These are phyloP conservation scores for Exserohilum turcica DNA, from an alignment of 2,329 filamentous ascomycete species.

Conservation along the genomic window DNA sequence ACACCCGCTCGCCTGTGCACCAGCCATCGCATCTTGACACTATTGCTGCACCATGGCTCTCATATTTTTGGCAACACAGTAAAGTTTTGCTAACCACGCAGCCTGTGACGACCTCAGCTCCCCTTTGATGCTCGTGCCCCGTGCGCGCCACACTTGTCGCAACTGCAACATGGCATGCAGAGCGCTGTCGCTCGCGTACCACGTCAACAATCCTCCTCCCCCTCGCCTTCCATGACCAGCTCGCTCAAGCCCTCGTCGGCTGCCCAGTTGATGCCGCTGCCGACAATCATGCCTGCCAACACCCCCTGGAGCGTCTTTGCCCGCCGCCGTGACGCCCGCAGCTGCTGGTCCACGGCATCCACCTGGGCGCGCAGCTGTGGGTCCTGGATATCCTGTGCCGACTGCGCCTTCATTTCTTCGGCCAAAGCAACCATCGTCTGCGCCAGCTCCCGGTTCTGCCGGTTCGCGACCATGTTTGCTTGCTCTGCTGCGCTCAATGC, in stretches of 20 bases:
- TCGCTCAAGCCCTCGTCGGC: constrained; percentile 68
- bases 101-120: neutral
- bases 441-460: constrained; percentile 67
- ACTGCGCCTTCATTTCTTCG: constrained; percentile 59
- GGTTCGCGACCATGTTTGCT: constrained; percentile 61
- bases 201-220: constrained; percentile 48
- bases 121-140: neutral
- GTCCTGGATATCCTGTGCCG: constrained; percentile 61
- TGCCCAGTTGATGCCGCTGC: constrained; percentile 83
- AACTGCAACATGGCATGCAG: neutral
- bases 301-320: constrained; percentile 80
- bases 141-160: neutral
- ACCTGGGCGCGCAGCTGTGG: constrained; percentile 61
- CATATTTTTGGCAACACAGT: neutral
- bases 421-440: constrained; percentile 67
- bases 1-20: constrained; percentile 4
- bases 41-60: neutral
- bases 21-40: neutral
- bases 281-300: constrained; percentile 76
- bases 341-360: constrained; percentile 61
- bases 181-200: neutral
- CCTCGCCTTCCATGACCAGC: constrained; percentile 72
- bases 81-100: neutral
- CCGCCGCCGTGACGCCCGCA: constrained; percentile 66
- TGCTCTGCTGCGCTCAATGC: constrained; percentile 63